phyloP scores from a whole-genome alignment of 148 eudicot species.

The Rhododendron mucronatum region DNA sequence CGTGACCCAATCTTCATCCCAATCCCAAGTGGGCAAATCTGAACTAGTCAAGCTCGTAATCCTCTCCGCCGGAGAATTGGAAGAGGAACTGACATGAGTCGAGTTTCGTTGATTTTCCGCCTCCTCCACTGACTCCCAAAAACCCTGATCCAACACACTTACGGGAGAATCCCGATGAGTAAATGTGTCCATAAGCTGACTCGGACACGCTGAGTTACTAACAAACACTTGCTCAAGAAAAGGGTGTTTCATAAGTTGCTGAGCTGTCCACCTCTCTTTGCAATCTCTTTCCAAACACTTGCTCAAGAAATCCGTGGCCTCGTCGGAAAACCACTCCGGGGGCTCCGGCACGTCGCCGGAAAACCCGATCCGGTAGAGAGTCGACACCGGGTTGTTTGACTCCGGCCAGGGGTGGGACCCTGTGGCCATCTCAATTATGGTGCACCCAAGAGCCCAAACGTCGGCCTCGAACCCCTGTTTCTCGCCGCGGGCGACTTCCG shows the following conservation, averaged over 20 bases:
- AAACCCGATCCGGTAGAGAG: conserved; percentile 38
- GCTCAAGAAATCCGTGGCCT: conserved; percentile 38
- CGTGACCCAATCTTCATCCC: conserved; percentile 57
- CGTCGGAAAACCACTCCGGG: conserved; percentile 34
- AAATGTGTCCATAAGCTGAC: neutral
- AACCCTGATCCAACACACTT: conserved; percentile 34
- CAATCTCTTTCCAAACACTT: conserved; percentile 42
- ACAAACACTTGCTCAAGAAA: conserved; percentile 16
- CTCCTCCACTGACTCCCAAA: conserved; percentile 39
- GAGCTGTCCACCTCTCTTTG: conserved; percentile 37
- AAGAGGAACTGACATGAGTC: neutral
- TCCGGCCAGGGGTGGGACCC: conserved; percentile 45
- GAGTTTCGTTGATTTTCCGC: conserved; percentile 14
- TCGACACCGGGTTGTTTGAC: conserved; percentile 28
- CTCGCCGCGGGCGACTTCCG: conserved; percentile 52
- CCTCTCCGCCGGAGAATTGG: conserved; percentile 25
- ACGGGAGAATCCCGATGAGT: conserved; percentile 33
- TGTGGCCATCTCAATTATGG: conserved; percentile 56
- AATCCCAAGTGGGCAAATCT: conserved; percentile 25
- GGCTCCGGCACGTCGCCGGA: conserved; percentile 38
- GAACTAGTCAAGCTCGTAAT: conserved; percentile 25
- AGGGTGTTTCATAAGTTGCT: conserved; percentile 40
- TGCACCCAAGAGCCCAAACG: conserved; percentile 53
- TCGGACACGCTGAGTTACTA: neutral
- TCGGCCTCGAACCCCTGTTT: conserved; percentile 44